Conservation (phyloP, 345 rosid genomes). For the Eucalyptus pauciflora region DNA sequence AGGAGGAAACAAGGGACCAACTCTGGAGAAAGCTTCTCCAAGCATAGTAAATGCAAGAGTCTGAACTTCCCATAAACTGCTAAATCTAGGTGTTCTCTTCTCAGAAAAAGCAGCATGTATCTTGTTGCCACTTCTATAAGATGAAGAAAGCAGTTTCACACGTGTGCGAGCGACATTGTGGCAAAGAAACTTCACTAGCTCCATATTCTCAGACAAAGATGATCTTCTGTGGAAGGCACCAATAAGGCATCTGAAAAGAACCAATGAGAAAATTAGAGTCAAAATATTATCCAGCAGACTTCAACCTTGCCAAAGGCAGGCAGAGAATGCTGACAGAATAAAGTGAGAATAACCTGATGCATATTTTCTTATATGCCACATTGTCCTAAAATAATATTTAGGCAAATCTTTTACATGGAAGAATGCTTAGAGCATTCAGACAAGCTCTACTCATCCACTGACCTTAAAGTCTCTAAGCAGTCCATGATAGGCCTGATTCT, state of each 20-base stretch:
- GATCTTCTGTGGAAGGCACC: constrained; percentile 18
- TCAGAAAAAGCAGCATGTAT: constrained; percentile 21
- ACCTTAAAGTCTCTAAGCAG: constrained; percentile 74
- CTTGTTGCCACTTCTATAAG: constrained; percentile 15
- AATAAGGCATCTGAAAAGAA: constrained; percentile 34
- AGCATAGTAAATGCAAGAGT: constrained; percentile 51
- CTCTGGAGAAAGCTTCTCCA: constrained; percentile 44
- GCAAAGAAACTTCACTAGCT: constrained; percentile 60
- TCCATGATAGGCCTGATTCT: constrained; percentile 34
- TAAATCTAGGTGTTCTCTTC: constrained; percentile 17
- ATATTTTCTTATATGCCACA: neutral
- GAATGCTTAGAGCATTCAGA: neutral
- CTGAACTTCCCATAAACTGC: constrained; percentile 55
- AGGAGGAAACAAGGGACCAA: constrained; percentile 40
- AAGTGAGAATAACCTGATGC: neutral
- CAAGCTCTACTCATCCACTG: neutral
- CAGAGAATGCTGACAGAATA: neutral
- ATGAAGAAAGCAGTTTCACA: constrained; percentile 19
- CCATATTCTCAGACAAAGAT: constrained; percentile 30
- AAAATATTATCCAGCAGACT: neutral
- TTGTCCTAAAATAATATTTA: neutral
- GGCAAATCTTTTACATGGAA: neutral
- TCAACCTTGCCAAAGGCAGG: neutral
- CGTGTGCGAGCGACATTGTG: constrained; percentile 24
- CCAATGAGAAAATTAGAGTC: neutral